These are phyloP conservation scores for Sindora glabra DNA, from an alignment of 306 rosid species.

Conservation along the genomic window DNA sequence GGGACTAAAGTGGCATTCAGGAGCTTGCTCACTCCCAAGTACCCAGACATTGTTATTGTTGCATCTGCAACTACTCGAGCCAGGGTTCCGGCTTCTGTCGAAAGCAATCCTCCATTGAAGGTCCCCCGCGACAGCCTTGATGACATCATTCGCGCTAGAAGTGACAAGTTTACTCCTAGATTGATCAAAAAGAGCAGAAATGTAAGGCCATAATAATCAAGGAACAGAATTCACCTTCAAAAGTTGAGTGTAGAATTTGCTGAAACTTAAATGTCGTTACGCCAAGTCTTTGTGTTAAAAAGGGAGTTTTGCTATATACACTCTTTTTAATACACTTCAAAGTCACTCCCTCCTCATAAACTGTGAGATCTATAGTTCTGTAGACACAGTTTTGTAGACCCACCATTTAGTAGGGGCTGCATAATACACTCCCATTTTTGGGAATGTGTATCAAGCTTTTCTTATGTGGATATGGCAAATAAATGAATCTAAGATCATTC, in stretches of 20 bases:
- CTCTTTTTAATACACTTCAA: too few species aligned
- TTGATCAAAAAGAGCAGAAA: constrained; percentile 12
- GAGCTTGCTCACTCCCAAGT: constrained; percentile 46
- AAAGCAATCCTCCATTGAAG: constrained; percentile 70
- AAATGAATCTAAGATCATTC: neutral
- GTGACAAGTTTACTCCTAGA: constrained; percentile 79
- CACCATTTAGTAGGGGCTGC: too few species aligned
- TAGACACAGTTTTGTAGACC: too few species aligned
- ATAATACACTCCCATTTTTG: too few species aligned
- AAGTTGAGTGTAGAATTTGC: neutral
- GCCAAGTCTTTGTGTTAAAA: too few species aligned
- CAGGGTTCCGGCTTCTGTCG: constrained; percentile 85
- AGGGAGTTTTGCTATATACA: too few species aligned
- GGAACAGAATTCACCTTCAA: neutral
- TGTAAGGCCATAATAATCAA: neutral
- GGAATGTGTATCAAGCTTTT: too few species aligned
- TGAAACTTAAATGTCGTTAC: neutral
- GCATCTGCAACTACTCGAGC: constrained; percentile 90
- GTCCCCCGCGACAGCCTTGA: constrained; percentile 83
- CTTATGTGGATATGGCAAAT: neutral
- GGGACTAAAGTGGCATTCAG: constrained; percentile 65
- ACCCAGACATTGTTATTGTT: constrained; percentile 70
- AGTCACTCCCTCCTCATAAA: too few species aligned
- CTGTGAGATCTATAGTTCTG: too few species aligned
- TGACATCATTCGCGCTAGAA: constrained; percentile 75